Evolutionary conservation across 2,329 filamentous ascomycete species (phyloP).

Genomic region (Ceratocystiopsis sp.): DNA sequence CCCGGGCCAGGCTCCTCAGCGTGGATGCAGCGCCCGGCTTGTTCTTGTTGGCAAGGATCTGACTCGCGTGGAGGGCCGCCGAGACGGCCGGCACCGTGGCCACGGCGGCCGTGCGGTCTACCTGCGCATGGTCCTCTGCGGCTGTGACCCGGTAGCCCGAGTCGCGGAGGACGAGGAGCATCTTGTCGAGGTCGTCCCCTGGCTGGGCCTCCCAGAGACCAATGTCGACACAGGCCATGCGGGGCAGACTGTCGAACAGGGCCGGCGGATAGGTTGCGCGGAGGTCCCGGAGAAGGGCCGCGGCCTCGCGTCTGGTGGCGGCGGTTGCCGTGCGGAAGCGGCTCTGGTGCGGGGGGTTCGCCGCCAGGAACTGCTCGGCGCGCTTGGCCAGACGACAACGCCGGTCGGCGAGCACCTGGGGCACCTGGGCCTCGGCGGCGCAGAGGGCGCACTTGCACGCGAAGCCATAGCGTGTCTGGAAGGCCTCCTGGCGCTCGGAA

Average conservation of each 20-base stretch:
- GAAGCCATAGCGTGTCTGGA: conserved; percentile 21
- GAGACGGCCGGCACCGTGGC: too few species aligned
- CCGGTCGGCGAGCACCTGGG: neutral
- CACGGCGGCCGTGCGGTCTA: neutral
- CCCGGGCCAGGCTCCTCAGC: neutral
- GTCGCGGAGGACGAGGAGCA: neutral
- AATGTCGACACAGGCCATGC: neutral
- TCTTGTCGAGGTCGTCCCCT: neutral
- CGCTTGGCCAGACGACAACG: neutral
- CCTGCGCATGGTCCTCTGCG: neutral
- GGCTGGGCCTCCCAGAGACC: neutral
- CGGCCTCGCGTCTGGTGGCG: neutral
- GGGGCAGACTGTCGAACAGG: neutral
- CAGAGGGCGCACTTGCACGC: conserved; percentile 23
- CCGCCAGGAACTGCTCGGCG: neutral
- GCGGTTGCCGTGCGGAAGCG: neutral
- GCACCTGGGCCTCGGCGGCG: neutral
- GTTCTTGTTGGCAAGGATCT: neutral
- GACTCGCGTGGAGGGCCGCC: neutral
- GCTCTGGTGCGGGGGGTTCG: too few species aligned
- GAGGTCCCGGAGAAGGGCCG: neutral
- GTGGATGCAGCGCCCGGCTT: too few species aligned
- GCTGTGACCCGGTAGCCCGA: neutral
- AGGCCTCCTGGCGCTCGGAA: conserved; percentile 13
- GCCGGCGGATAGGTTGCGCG: neutral